phyloP scores from a whole-genome alignment of 768 basidiomycete species.

The Panus rudis region DNA sequence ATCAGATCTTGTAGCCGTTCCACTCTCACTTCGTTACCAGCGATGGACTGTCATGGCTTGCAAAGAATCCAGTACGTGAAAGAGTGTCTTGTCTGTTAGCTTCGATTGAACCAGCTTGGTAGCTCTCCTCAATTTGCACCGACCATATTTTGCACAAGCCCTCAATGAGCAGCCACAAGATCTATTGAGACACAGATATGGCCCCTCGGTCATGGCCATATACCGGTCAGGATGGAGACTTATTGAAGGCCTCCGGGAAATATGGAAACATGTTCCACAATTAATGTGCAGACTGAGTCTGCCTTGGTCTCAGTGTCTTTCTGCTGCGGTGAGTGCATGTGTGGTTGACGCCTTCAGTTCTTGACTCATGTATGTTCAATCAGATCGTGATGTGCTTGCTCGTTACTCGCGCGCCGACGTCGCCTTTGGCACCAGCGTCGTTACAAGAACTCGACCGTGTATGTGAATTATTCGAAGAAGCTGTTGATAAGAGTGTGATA shows the following conservation, averaged over 20 bases:
- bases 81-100: conserved; percentile 35
- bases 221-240: conserved; percentile 69
- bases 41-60: conserved; percentile 15
- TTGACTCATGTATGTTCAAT: background rate
- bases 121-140: conserved; percentile 61
- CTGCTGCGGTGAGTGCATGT: conserved; percentile 48
- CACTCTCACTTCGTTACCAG: conserved; percentile 13
- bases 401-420: conserved; percentile 30
- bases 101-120: conserved; percentile 50
- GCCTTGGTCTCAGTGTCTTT: conserved; percentile 62
- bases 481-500: conserved; percentile 16
- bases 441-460: conserved; percentile 29
- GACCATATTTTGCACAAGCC: conserved; percentile 62
- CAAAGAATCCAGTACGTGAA: conserved; percentile 23
- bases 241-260: conserved; percentile 40
- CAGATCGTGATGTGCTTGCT: conserved; percentile 39
- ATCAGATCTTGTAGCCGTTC: conserved; percentile 9
- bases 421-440: conserved; percentile 28
- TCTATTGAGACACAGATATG: conserved; percentile 52
- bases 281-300: conserved; percentile 39
- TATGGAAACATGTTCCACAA: conserved; percentile 34
- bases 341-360: background rate
- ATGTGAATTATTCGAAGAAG: conserved; percentile 24
- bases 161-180: conserved; percentile 53
- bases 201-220: conserved; percentile 63